A percentile compares a stretch with the other conserved stretches of the same genome.
Conservation (phyloP, 2,329 filamentous ascomycete genomes). For the Trichoderma guizhouense region DNA sequence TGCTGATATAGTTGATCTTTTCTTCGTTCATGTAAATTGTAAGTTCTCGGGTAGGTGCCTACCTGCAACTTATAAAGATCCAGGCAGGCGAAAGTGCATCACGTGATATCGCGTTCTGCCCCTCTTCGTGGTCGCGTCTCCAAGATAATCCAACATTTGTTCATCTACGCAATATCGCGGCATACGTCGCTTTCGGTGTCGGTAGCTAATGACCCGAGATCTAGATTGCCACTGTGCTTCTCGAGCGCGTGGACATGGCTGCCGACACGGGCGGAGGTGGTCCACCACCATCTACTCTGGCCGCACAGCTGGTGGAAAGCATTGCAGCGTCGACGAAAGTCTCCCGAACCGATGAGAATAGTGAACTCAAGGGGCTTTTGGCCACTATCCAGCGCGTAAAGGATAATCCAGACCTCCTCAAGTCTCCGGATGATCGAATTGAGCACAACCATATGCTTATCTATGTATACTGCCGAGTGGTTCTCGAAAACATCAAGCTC, state of each 20-base stretch:
- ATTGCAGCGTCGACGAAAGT: conserved; percentile 63
- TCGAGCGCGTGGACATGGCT: conserved; percentile 18
- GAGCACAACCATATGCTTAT: conserved; percentile 82
- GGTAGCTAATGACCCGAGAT: conserved; percentile 30
- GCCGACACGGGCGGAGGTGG: conserved; percentile 22
- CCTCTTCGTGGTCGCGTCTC: conserved; percentile 22
- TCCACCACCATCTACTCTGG: conserved; percentile 74
- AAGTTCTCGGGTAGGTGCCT: background rate
- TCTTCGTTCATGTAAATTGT: background rate
- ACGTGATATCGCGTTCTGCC: conserved; percentile 25
- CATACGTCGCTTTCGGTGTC: conserved; percentile 25
- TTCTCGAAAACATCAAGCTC: conserved; percentile 65
- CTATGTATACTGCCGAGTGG: conserved; percentile 76
- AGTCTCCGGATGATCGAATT: conserved; percentile 61
- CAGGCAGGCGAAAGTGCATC: background rate
- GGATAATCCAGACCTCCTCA: conserved; percentile 51
- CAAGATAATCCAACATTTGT: background rate
- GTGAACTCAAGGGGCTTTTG: conserved; percentile 71
- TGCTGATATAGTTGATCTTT: background rate
- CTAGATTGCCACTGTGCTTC: conserved; percentile 22
- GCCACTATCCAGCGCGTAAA: conserved; percentile 54
- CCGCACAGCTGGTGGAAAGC: conserved; percentile 81
- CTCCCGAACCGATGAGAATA: conserved; percentile 62
- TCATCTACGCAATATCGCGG: background rate
- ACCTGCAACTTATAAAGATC: background rate